Evolutionary conservation across 1,284 basidiomycete genomes (phyloP), one percentile per base, ranked within the genome.

Genomic region (Heterobasidion parviporum): DNA sequence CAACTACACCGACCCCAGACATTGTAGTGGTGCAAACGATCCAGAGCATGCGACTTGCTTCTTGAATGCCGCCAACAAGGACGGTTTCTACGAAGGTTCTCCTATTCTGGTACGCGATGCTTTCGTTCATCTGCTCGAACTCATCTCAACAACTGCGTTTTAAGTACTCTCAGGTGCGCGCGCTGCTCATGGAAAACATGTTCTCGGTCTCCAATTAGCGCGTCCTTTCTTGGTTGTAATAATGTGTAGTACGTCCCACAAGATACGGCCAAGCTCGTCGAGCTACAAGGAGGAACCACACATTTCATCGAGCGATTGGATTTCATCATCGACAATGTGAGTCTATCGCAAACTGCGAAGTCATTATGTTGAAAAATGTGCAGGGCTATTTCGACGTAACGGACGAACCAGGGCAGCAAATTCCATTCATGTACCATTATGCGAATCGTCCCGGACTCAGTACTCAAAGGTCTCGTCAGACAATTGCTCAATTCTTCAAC

Each of bases 371-470:
- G 41, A 44, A 3, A 3, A 5, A 6, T 16, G 34, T 47, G 15
- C 56, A 82, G 74, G 66, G 68, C 44, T 80, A 80, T 63, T 81
- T 81, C 60, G 78, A 80, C 56, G 68, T 72, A 3, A 81, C 80
- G 15, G 74, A 85, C 61, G 82, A 85, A 62, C 82, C 82, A 1
- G 83, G 81, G 4, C 77, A 81, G 58, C 78, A 82, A 58, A 82
- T 82, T 59, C 80, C 81, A 0, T 82, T 77, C 68, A 82, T 84
- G 81, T 83, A 82, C 63, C 82, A 83, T 65, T 83, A 84, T 62
- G 82, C 77, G 1, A 76, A 81, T 62, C 65, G 69, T 3, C 82
- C 82, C 0, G 82, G 80, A 0, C 64, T 78, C 18, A 84, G 80
- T 63, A 81, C 79, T 1, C 77, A 80, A 58, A 67, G 76, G 8